Evolutionary conservation across 345 rosid species (phyloP), one percentile per base, ranked within the genome.

Genomic region (Cardamine occulta): DNA sequence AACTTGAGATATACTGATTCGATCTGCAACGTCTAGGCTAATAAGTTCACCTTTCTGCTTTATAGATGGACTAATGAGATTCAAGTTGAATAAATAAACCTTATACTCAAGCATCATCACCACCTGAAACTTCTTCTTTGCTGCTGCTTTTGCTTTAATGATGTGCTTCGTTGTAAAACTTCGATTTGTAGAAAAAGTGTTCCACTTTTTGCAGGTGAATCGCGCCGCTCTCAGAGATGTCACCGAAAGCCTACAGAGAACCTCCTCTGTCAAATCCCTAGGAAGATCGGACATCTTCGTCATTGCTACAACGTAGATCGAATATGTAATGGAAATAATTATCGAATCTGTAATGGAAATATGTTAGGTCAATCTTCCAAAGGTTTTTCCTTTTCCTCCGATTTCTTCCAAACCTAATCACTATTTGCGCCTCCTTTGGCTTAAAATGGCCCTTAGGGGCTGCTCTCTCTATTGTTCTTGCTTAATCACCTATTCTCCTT

Each of bases 141-240:
- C 18, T 54, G 9, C 59, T 26, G 34, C 34, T 13, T 2, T 54
- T 13, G 31, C 32, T 53, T 24, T 4, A 6, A 9, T 4, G 8
- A 53, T 7, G 17, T 53, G 59, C 59, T 54, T 54, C 59, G 2
- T 54, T 54, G 18, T 54, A 54, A 54, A 54, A 17, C 59, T 54
- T n/a, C 59, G 35, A 28, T 28, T 7, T 26, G 7, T 55, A 1
- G 35, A 55, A 7, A 55, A 15, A 7, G 0, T 15, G 4, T 54
- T 54, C 59, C 59, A 54, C 4, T 14, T 54, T 54, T 54, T 54
- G 59, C 59, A 54, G 4, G 59, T 54, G 2, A 8, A 55, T 23
- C 59, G 24, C 6, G 13, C 14, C 8, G 55, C 55, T 49, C 55
- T 19, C 26, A 49, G 5, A 19, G 55, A 49, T 9, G 26, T 19